Percentiles rank a stretch among this genome's conserved stretches.
phyloP scores from a whole-genome alignment of 2,329 filamentous ascomycete genomes.

The Leptographium flavum region DNA sequence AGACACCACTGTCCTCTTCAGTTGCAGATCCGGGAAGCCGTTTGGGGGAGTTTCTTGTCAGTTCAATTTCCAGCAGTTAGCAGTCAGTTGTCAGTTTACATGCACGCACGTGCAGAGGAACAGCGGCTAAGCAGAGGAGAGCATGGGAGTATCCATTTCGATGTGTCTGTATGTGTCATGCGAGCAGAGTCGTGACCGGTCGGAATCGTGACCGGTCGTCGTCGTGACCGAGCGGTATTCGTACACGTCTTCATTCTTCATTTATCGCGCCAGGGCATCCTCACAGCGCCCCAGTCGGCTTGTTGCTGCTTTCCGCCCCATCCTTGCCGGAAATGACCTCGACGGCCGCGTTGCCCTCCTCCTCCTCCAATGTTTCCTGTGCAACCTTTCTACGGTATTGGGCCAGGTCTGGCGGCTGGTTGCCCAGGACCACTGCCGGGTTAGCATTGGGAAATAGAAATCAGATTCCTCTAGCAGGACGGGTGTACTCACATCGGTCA shows the following conservation, averaged over 20 bases:
- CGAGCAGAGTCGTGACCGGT: neutral
- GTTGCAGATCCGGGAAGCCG: no score
- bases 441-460: neutral
- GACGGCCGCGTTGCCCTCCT: neutral
- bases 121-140: neutral
- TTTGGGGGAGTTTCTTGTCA: no score
- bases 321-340: no score
- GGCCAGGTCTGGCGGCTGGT: slow-evolving; percentile 7
- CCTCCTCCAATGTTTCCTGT: neutral
- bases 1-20: no score
- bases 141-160: neutral
- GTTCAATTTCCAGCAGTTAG: no score
- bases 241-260: neutral
- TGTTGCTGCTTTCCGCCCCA: neutral
- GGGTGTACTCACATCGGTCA: slow-evolving; percentile 33
- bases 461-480: neutral
- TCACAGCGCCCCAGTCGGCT: neutral
- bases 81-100: no score
- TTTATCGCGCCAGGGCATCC: neutral
- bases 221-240: neutral
- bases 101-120: neutral
- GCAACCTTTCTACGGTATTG: slow-evolving; percentile 9
- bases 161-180: neutral
- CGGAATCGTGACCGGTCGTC: no score
- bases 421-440: slow-evolving; percentile 6